Conservation (phyloP, 75 land plant genomes). For the Gnetum montanum region DNA sequence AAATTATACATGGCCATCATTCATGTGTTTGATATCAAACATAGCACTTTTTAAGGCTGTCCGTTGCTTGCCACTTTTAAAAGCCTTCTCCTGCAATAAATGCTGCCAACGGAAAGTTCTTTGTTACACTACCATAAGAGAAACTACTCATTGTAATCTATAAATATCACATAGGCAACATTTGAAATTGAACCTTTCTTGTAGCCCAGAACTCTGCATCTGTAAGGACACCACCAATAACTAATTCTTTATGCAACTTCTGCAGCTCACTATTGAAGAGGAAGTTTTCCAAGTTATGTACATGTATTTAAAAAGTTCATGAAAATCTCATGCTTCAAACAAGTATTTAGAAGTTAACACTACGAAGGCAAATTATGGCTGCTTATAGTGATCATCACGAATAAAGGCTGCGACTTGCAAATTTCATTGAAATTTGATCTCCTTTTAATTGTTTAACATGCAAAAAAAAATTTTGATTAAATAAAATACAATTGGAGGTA, state of each 20-base stretch:
- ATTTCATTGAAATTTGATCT: background rate
- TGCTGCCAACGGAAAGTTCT: constrained; percentile 40
- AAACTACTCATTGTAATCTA: no score
- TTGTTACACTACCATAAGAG: no score
- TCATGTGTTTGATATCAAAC: constrained; percentile 66
- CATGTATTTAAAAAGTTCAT: background rate
- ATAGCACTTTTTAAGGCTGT: constrained; percentile 81
- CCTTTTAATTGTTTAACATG: no score
- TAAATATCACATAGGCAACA: no score
- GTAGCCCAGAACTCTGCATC: constrained; percentile 95
- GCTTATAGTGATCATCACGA: background rate
- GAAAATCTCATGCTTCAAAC: background rate
- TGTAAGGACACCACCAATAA: constrained; percentile 49
- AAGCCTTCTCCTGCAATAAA: constrained; percentile 38
- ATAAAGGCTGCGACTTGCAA: background rate
- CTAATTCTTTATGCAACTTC: constrained; percentile 85
- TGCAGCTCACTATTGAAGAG: constrained; percentile 58
- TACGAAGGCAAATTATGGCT: background rate
- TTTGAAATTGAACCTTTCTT: constrained; percentile 91
- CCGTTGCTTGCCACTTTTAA: constrained; percentile 44
- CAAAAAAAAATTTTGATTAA: no score
- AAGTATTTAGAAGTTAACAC: background rate
- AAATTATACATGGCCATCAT: constrained; percentile 79
- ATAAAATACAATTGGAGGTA: no score
- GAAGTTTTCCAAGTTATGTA: no score